A percentile compares a stretch with the other conserved stretches of the same genome.
Conservation (phyloP, 768 basidiomycete genomes). For the Boletus edulis region DNA sequence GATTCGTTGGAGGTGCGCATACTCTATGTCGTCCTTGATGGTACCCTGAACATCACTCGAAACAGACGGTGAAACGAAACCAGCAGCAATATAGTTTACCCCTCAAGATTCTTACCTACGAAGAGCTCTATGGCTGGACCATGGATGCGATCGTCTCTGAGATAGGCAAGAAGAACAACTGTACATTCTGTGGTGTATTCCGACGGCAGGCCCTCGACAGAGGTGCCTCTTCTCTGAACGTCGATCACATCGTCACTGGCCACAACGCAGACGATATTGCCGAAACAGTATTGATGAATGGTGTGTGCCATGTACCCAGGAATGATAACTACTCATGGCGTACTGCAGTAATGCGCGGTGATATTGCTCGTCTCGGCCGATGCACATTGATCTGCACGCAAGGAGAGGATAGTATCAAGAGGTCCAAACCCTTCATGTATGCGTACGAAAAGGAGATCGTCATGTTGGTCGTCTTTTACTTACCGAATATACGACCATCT, state of each 20-base stretch:
- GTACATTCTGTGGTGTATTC: slow-evolving; percentile 99
- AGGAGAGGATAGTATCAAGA: slow-evolving; percentile 93
- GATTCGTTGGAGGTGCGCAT: slow-evolving; percentile 84
- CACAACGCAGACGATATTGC: slow-evolving; percentile 99
- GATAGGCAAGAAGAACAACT: slow-evolving; percentile 96
- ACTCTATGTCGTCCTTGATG: slow-evolving; percentile 2
- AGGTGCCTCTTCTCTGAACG: slow-evolving; percentile 82
- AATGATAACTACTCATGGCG: neutral
- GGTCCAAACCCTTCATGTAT: slow-evolving; percentile 99
- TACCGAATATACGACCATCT: slow-evolving; percentile 7
- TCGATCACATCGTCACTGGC: slow-evolving; percentile 98
- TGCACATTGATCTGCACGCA: slow-evolving; percentile 95
- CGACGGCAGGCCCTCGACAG: slow-evolving; percentile 94
- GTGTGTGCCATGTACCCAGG: slow-evolving; percentile 44
- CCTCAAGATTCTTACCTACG: slow-evolving; percentile 93
- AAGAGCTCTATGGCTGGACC: slow-evolving; percentile 98
- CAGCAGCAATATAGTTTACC: slow-evolving; percentile 94
- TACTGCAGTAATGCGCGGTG: slow-evolving; percentile 88
- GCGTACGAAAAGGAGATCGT: slow-evolving; percentile 99
- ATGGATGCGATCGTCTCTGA: slow-evolving; percentile 97
- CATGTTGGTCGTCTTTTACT: slow-evolving; percentile 56
- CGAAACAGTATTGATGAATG: slow-evolving; percentile 98
- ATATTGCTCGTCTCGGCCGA: slow-evolving; percentile 89
- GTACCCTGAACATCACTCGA: neutral
- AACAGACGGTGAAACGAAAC: slow-evolving; percentile 95